Percentiles rank a stretch among this genome's conserved stretches.
Conservation (phyloP, 441 rosid species). For the Populus hybrid region DNA sequence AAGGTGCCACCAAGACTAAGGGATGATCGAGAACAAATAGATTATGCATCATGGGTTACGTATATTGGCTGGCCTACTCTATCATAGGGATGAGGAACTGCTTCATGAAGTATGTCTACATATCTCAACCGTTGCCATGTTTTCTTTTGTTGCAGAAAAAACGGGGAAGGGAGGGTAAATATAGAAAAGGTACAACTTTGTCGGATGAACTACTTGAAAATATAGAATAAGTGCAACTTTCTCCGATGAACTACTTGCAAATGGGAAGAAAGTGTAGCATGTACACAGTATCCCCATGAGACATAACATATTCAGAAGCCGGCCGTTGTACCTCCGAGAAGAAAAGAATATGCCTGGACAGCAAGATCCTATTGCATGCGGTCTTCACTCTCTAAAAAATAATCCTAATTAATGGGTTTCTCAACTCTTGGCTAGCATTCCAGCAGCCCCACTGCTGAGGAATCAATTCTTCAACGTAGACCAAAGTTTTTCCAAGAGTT, state of each 20-base stretch:
- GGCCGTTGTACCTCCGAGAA: constrained; percentile 72
- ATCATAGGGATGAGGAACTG: constrained; percentile 72
- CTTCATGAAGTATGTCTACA: constrained; percentile 61
- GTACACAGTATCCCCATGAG: neutral
- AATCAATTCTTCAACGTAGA: constrained; percentile 8
- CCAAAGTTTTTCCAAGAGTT: constrained; percentile 17
- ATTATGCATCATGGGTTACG: too few relatives aligned
- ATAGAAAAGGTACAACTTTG: neutral
- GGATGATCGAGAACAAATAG: too few relatives aligned
- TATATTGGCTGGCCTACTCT: constrained; percentile 72
- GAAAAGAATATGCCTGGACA: constrained; percentile 77
- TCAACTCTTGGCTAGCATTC: constrained; percentile 81
- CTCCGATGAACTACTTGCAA: neutral
- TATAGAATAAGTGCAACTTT: neutral
- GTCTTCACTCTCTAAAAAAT: constrained; percentile 72
- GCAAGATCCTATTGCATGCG: constrained; percentile 55
- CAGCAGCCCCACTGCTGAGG: constrained; percentile 87
- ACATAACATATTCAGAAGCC: neutral
- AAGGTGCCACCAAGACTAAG: too few relatives aligned
- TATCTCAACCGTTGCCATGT: constrained; percentile 80
- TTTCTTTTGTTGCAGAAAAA: constrained; percentile 47
- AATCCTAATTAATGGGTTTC: constrained; percentile 67
- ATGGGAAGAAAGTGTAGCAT: neutral
- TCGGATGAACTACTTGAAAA: neutral
- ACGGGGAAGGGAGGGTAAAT: neutral